A percentile compares a stretch with the other conserved stretches of the same genome.
phyloP scores from a whole-genome alignment of 768 basidiomycete species.

The Leucosporidium yakuticum region DNA sequence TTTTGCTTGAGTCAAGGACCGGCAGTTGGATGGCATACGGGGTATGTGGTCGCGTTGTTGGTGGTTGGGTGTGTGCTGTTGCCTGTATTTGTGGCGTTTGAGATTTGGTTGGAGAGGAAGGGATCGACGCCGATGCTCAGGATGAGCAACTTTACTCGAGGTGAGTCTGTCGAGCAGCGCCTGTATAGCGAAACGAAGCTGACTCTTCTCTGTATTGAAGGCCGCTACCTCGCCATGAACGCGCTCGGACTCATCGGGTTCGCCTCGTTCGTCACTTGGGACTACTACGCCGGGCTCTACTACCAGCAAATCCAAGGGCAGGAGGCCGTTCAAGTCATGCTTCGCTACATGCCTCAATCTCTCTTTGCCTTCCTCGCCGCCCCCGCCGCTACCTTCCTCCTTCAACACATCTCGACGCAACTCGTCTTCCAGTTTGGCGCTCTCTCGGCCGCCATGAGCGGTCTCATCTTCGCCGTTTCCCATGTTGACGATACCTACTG shows the following conservation, averaged over 20 bases:
- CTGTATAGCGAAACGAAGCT: background rate
- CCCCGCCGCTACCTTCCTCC: conserved; percentile 5
- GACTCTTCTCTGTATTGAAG: background rate
- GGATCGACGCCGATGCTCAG: too few species aligned
- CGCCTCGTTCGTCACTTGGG: background rate
- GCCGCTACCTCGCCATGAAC: conserved; percentile 19
- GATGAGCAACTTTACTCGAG: too few species aligned
- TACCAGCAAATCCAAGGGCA: conserved; percentile 12
- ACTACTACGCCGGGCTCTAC: conserved; percentile 15
- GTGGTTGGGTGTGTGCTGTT: too few species aligned
- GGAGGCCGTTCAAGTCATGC: conserved; percentile 19
- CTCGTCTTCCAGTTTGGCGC: too few species aligned
- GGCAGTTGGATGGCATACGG: too few species aligned
- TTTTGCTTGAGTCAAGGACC: conserved; percentile 1
- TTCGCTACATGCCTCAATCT: conserved; percentile 19
- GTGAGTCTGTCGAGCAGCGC: background rate
- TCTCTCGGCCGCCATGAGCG: too few species aligned
- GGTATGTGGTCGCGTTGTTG: too few species aligned
- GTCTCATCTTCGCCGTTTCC: too few species aligned
- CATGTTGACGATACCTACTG: too few species aligned
- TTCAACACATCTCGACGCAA: background rate
- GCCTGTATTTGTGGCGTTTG: too few species aligned
- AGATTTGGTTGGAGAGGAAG: too few species aligned
- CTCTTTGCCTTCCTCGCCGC: conserved; percentile 10
- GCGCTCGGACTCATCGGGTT: conserved; percentile 16